These are phyloP conservation scores for Ramularia endophylla DNA, from an alignment of 2,329 filamentous ascomycete genomes.

Conservation along the genomic window DNA sequence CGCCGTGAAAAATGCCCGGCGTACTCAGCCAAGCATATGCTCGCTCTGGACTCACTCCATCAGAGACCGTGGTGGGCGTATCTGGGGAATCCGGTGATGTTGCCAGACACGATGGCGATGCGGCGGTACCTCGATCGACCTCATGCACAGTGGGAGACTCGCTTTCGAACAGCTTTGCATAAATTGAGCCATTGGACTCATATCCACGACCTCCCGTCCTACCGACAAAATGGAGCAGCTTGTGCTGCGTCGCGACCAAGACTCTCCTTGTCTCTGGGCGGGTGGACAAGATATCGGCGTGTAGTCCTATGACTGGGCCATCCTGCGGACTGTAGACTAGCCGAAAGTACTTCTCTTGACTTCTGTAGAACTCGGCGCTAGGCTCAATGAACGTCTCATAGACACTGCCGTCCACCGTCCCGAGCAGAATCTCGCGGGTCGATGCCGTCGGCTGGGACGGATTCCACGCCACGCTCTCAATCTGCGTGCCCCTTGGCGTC, in stretches of 20 bases:
- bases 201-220: constrained; percentile 64
- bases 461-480: constrained; percentile 93
- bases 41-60: constrained; percentile 46
- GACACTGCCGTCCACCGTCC: constrained; percentile 86
- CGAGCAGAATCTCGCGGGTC: constrained; percentile 87
- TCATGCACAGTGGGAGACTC: constrained; percentile 77
- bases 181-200: constrained; percentile 80
- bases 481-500: constrained; percentile 69
- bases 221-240: constrained; percentile 75
- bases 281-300: constrained; percentile 68
- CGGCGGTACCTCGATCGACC: constrained; percentile 53
- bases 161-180: constrained; percentile 78
- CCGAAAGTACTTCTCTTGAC: constrained; percentile 90
- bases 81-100: constrained; percentile 67
- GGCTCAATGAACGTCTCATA: constrained; percentile 96
- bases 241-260: constrained; percentile 70
- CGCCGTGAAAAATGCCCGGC: constrained; percentile 84
- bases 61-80: constrained; percentile 32
- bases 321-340: constrained; percentile 75
- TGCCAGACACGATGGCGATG: constrained; percentile 61
- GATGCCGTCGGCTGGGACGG: constrained; percentile 87
- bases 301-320: constrained; percentile 77
- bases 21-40: constrained; percentile 87
- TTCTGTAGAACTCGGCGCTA: constrained; percentile 87
- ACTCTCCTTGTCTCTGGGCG: constrained; percentile 68